Base-by-base conservation (phyloP, 352 stramenopile genomes). In the Pythium utonaiense region DNA sequence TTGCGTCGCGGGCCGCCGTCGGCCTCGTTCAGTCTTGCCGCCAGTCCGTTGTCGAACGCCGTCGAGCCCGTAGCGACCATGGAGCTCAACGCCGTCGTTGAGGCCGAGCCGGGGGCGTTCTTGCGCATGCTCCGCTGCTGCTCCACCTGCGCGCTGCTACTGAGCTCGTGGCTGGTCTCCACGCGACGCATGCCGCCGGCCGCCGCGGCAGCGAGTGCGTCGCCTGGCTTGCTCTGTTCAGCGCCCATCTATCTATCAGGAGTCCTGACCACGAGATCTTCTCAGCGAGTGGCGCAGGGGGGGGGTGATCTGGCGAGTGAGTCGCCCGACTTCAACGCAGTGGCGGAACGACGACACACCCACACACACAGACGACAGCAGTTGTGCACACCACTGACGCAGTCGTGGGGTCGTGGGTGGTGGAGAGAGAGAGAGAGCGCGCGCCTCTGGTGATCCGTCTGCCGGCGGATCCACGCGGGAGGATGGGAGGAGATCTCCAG, bases 131-230 rank as follows among this genome's bases (percentile, higher is more conserved):
- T 76, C 64, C 74, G 69, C 66, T 60, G 70, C 50, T 57, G 64
- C 57, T 66, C 57, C 19, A 70, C 51, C 44, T 70, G 63, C 22
- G 28, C 40, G 54, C 64, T 67, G 64, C 58, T 62, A 60, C 86
- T 80, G 45, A 92, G 66, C 52, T 78, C 67, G 54, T 78, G 74
- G 64, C 76, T 89, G 60, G 78, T 90, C 52, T 77, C 83, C 24
- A 89, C 79, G 65, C 83, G 83, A 17, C 83, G 80, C 61, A 86
- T 68, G 55, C 71, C 67, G 51, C 70, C 76, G 41, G 51, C 21
- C 5, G 50, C 33, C 22, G 42, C 12, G 41, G 48, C 68, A 21
- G 69, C 73, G 36, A 72, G 69, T 36, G 41, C 14, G 53, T 74
- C 68, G 19, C 47, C 60, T 27, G 59, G 68, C 40, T 84, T 84